Evolutionary conservation across 139 green algal species (phyloP), one percentile per base, ranked within the genome.

Genomic region (Pycnococcus provasolii): DNA sequence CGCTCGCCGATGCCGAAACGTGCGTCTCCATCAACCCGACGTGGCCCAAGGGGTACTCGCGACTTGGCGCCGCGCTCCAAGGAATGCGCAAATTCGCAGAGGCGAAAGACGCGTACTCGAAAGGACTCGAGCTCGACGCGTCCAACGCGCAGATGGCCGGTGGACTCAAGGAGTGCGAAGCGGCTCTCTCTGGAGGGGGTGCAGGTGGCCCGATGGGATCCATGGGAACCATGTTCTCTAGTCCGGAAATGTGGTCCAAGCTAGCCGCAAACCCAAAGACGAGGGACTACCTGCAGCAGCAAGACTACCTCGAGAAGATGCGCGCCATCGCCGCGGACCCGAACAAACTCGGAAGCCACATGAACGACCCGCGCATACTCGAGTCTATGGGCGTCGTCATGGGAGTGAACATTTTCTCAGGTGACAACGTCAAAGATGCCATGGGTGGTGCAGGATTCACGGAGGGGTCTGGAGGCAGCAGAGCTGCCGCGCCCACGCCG

Each of bases 31-130:
- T 97, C 4, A 95, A 95, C 76, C 78, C 86, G 2, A 84, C 95
- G 52, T 97, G 88, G 87, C 55, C 81, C 37, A 97, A 97, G 82
- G 93, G 92, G 46, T 97, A 96, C 80, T 89, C 78, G 5, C 84
- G 93, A 1, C 70, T 95, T 57, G 93, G 91, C 0, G 90, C 87
- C 0, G 93, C 93, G 2, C 61, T 85, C 55, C 65, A 80, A 46
- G 90, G 90, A 1, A 71, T 94, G 64, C 15, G 73, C 2, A 11
- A 89, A 7, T 89, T 73, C 52, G 77, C 88, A 0, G 75, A 91
- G 3, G 93, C 93, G 1, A 70, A 86, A 0, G 63, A 84, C 6
- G 85, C 89, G 1, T 96, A 94, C 76, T 60, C 84, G 72, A 72
- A 88, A 88, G 90, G 89, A 2, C 75, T 97, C 63, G 59, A 84